A percentile compares a stretch with the other conserved stretches of the same genome.
Conservation (phyloP, 352 stramenopile species). For the Phytophthora pisi region DNA sequence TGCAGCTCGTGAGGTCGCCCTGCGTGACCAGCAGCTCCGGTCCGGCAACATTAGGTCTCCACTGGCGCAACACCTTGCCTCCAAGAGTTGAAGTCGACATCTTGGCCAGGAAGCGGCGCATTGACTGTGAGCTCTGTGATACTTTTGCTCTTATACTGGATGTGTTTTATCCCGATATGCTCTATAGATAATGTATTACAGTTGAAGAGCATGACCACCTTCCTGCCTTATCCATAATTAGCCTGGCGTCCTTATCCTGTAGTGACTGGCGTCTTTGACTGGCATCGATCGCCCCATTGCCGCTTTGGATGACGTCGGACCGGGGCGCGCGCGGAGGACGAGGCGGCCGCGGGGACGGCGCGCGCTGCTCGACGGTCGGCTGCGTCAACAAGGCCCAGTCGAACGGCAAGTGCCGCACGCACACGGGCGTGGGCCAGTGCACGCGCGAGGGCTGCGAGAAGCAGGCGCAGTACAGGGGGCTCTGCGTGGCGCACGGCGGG, state of each 20-base stretch:
- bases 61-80: constrained; percentile 19
- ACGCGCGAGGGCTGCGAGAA: constrained; percentile 20
- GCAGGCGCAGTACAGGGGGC: constrained; percentile 25
- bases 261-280: background rate
- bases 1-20: constrained; percentile 47
- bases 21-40: constrained; percentile 38
- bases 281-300: background rate
- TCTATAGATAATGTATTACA: background rate
- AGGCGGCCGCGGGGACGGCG: constrained; percentile 10
- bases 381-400: constrained; percentile 27
- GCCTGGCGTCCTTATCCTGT: no score
- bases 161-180: background rate
- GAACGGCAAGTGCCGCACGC: constrained; percentile 16
- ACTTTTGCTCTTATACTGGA: background rate
- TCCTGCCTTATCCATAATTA: no score
- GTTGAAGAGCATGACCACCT: no score
- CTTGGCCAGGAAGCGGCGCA: background rate
- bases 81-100: background rate
- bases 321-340: background rate
- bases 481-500: constrained; percentile 25
- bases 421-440: constrained; percentile 23
- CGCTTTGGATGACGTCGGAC: background rate
- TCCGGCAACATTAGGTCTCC: constrained; percentile 8
- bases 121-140: background rate
- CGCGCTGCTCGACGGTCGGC: constrained; percentile 13